A percentile compares a stretch with the other conserved stretches of the same genome.
These are phyloP conservation scores for Yamadazyma kitorensis DNA, from an alignment of 805 yeast genomes.

Conservation along the genomic window DNA sequence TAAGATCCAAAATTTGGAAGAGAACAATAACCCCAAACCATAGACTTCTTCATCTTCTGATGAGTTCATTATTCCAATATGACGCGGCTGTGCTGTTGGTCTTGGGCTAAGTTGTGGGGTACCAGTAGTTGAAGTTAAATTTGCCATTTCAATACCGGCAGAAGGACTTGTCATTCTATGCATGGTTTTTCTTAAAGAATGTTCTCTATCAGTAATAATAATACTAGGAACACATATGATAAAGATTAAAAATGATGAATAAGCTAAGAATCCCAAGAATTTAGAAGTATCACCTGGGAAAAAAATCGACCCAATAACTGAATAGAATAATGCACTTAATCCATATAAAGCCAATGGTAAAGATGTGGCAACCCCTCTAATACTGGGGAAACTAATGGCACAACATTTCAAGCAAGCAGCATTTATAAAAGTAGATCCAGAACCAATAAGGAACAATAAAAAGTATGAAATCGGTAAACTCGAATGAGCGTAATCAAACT, in stretches of 20 bases:
- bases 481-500: constrained; percentile 41
- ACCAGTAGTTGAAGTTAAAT: constrained; percentile 6
- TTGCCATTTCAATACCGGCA: constrained; percentile 11
- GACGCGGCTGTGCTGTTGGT: background rate
- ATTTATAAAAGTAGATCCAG: constrained; percentile 66
- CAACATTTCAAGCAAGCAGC: constrained; percentile 70
- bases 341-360: constrained; percentile 76
- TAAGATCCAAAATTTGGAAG: constrained; percentile 36
- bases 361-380: constrained; percentile 72
- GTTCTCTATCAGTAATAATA: constrained; percentile 36
- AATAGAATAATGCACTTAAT: constrained; percentile 65
- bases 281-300: constrained; percentile 58
- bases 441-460: constrained; percentile 56
- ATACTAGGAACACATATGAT: constrained; percentile 48
- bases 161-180: constrained; percentile 7
- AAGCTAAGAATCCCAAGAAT: constrained; percentile 47
- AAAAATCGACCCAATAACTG: constrained; percentile 50
- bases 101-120: constrained; percentile 6
- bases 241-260: constrained; percentile 40
- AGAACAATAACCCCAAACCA: constrained; percentile 7
- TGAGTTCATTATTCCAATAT: constrained; percentile 1
- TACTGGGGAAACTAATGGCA: constrained; percentile 63
- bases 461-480: constrained; percentile 41
- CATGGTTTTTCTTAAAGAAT: constrained; percentile 11
- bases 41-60: constrained; percentile 5